Evolutionary conservation across 2,329 filamentous ascomycete species (phyloP), one percentile per base, ranked within the genome.

Genomic region (Cryphonectria naterciae): DNA sequence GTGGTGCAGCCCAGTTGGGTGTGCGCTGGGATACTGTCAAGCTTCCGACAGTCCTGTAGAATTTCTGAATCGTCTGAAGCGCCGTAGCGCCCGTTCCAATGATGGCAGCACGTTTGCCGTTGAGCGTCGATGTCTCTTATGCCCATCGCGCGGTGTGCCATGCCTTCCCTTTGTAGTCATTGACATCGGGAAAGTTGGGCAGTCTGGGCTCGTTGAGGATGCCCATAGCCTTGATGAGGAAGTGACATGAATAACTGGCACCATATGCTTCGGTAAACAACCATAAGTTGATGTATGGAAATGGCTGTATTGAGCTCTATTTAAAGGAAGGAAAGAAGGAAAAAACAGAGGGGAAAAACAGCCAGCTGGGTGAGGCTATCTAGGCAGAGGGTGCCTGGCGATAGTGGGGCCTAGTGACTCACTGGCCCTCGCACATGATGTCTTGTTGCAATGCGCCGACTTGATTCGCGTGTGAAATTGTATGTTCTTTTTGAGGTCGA

Each of bases 1-100:
- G 87, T 0, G 87, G 87, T 0, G 88, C 73, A 11, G 84, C 85
- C 8, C 85, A 80, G 67, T 88, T 89, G 0, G 87, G 86, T 2
- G 85, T 88, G 15, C 87, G 80, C 70, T 88, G 85, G 74, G 87
- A 88, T 13, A 88, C 83, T 0, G 72, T 78, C 58, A 88, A 70
- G 1, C 80, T 76, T 28, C 77, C 80, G 1, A 80, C 74, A 74
- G 37, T 49, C 28, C 25, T 39, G 41, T 35, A 19, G 19, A 66
- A 52, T 8, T 60, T 43, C n/a, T 66, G 62, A 4, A 61, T 52
- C 15, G 52, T 69, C 68, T 69, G 68, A 11, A 69, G 66, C 3
- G 37, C 68, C 11, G 68, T 69, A 3, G 68, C 62, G 17, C 68
- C 68, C 1, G 68, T 69, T 11, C 68, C 62, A 46, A 69, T 69